phyloP scores from a whole-genome alignment of 176 grass and related monocot genomes.

The Cocos nucifera region DNA sequence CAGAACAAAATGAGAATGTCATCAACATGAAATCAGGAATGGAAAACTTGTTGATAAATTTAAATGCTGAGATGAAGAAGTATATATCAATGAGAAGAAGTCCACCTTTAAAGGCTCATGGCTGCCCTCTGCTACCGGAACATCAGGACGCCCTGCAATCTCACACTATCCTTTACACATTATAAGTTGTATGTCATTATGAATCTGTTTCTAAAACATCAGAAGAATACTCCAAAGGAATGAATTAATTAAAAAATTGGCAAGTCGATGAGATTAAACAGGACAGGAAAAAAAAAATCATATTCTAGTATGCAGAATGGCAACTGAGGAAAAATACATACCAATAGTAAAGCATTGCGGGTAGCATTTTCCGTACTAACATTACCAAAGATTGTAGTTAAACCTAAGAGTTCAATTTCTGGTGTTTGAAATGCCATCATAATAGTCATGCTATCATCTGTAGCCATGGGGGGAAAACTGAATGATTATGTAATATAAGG shows the following conservation, averaged over 20 bases:
- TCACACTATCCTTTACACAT: slow-evolving; percentile 56
- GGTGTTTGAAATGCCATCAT: slow-evolving; percentile 71
- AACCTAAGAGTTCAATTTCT: slow-evolving; percentile 48
- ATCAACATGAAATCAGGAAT: too few species aligned
- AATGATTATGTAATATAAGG: too few species aligned
- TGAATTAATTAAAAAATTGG: too few species aligned
- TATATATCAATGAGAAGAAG: neutral
- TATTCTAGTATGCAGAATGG: too few species aligned
- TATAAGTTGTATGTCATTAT: slow-evolving; percentile 6
- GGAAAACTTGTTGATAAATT: too few species aligned
- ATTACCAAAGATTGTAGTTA: slow-evolving; percentile 93
- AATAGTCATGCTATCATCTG: slow-evolving; percentile 80
- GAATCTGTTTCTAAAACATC: neutral
- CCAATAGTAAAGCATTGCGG: slow-evolving; percentile 75
- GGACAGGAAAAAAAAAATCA: too few species aligned
- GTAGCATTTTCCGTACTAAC: slow-evolving; percentile 50
- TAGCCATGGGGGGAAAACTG: neutral
- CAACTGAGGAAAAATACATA: slow-evolving; percentile 8
- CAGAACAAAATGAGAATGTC: too few species aligned
- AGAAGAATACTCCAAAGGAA: too few species aligned
- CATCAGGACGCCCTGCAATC: slow-evolving; percentile 49
- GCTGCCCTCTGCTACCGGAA: slow-evolving; percentile 73
- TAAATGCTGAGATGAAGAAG: too few species aligned
- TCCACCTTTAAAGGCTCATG: slow-evolving; percentile 56
- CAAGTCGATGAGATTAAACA: too few species aligned